Evolutionary conservation across 2,329 filamentous ascomycete genomes (phyloP).

Genomic region (Trichophyton benhamiae): DNA sequence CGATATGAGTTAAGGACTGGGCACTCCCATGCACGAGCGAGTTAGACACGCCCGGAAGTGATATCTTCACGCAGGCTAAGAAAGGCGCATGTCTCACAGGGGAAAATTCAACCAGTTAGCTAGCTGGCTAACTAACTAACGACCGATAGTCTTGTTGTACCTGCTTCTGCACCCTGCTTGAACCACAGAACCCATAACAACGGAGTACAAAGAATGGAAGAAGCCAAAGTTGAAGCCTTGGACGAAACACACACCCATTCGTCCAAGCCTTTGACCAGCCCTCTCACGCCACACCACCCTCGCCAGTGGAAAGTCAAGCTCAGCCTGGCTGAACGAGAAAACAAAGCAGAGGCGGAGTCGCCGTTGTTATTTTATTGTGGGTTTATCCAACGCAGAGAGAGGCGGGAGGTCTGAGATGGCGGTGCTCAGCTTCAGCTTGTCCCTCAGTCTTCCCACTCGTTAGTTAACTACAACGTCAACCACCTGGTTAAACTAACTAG

Average conservation of each 20-base stretch:
- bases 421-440: too few species aligned
- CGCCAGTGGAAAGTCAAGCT: background rate
- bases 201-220: background rate
- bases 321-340: background rate
- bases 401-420: too few species aligned
- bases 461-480: too few species aligned
- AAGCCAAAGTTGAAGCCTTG: background rate
- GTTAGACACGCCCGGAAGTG: too few species aligned
- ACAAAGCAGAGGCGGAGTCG: background rate
- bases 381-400: too few species aligned
- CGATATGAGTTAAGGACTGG: background rate
- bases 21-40: background rate
- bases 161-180: background rate
- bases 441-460: too few species aligned
- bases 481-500: too few species aligned
- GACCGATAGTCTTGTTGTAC: background rate
- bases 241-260: background rate
- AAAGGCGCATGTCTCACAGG: background rate
- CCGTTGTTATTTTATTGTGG: background rate
- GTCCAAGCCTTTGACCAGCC: background rate
- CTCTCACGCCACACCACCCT: background rate
- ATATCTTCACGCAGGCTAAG: too few species aligned
- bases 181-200: background rate
- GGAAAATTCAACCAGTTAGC: background rate
- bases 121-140: too few species aligned